Evolutionary conservation across 371 early-diverging fungal genomes (phyloP), one percentile per base, ranked within the genome.

Genomic region (Funneliformis caledonium): DNA sequence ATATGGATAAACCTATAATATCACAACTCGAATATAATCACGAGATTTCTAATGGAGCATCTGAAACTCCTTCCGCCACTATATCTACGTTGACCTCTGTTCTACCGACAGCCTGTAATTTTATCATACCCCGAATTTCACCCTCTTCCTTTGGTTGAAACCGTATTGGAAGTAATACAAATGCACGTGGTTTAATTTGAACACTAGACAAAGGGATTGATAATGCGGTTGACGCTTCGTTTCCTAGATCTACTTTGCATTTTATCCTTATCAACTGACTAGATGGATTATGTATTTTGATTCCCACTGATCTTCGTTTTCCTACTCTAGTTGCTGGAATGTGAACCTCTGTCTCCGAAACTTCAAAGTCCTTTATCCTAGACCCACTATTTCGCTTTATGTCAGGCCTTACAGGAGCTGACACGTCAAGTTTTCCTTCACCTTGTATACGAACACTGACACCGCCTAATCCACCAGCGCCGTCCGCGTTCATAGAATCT

Each of bases 141-240:
- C 80, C 80, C 14, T 19, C 11, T 37, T 79, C 59, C 60, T 59
- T 79, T 8, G 80, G 80, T 72, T 56, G 72, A 79, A 79, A 79
- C 26, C 72, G 72, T 26, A 79, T 61, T 14, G 80, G 80, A 60
- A 79, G 59, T 70, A 60, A 8, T 2, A 70, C 43, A 60, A 52
- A 70, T 67, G 80, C 61, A 19, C 22, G 50, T 11, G 80, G 80
- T 56, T 79, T 79, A 11, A 79, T 70, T 79, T 68, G 72, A 10
- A 79, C 80, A 72, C 72, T 79, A 6, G 80, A 70, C 16, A 79
- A n/a, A 33, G 80, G 80, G 31, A 79, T 79, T 8, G 72, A 70
- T 22, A 79, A 22, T 19, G 31, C 76, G 0, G 76, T 43, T 6
- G 45, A 26, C n/a, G 48, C 22, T 31, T 64, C 10, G 3, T 8